Evolutionary conservation across 352 stramenopile genomes (phyloP).

Genomic region (Blastocystis sp.): DNA sequence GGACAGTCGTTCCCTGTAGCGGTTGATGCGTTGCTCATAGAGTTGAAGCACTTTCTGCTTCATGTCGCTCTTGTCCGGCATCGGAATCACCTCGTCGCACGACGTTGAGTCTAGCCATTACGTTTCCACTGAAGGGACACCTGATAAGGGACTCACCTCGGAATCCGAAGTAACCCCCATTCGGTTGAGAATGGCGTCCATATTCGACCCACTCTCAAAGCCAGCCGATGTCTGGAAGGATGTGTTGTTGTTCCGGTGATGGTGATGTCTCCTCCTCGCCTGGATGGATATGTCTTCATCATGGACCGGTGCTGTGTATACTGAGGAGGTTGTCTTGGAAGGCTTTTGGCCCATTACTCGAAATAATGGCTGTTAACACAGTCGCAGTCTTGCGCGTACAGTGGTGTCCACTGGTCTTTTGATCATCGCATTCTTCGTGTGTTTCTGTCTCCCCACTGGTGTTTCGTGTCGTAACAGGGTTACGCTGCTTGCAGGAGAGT

Average conservation of each 20-base stretch:
- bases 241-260: not conserved
- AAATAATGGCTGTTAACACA: not conserved
- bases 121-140: not conserved
- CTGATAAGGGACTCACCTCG: conserved; percentile 38
- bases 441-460: not conserved
- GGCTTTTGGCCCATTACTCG: not conserved
- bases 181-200: conserved; percentile 6
- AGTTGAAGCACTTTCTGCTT: conserved; percentile 22
- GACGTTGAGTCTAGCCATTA: not conserved
- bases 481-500: too few species aligned
- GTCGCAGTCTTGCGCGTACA: not conserved
- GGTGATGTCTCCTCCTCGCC: not conserved
- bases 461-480: too few species aligned
- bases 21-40: conserved; percentile 33
- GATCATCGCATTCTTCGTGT: not conserved
- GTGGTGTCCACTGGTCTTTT: not conserved
- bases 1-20: conserved; percentile 12
- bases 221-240: not conserved
- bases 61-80: not conserved
- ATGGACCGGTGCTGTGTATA: not conserved
- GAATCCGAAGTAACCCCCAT: conserved; percentile 13
- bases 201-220: conserved; percentile 33
- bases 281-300: conserved; percentile 46
- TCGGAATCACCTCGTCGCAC: not conserved
- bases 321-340: not conserved